Percentiles rank a stretch among this genome's conserved stretches.
Conservation (phyloP, 768 basidiomycete genomes). For the Boletus reticulatus region DNA sequence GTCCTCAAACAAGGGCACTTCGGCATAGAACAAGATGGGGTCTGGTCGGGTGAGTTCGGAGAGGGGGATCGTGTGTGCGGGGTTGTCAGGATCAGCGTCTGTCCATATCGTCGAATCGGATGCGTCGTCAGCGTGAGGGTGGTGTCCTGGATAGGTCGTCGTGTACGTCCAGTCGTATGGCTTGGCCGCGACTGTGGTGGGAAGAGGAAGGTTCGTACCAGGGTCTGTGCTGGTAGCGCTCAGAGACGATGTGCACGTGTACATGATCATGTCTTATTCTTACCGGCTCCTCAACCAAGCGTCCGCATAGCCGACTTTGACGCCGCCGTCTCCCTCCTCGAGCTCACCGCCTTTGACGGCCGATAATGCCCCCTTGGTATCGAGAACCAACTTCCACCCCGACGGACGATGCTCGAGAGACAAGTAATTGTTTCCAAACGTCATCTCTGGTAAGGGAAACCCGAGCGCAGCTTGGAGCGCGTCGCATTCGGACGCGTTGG, state of each 20-base stretch:
- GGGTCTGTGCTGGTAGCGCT: constrained; percentile 59
- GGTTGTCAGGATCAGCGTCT: constrained; percentile 54
- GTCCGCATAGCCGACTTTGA: constrained; percentile 93
- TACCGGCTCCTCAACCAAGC: constrained; percentile 91
- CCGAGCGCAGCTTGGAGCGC: constrained; percentile 59
- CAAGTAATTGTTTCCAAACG: constrained; percentile 83
- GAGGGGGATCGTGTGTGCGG: constrained; percentile 71
- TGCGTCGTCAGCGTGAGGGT: neutral
- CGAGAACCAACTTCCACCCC: constrained; percentile 66
- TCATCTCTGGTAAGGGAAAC: constrained; percentile 94
- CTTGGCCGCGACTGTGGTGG: constrained; percentile 71
- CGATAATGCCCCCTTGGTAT: constrained; percentile 62
- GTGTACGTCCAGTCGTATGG: constrained; percentile 99
- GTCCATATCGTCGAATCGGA: constrained; percentile 40
- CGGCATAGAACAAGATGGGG: constrained; percentile 97
- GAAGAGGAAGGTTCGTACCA: constrained; percentile 61
- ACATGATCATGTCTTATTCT: neutral
- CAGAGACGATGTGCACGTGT: constrained; percentile 12
- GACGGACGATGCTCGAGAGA: constrained; percentile 61
- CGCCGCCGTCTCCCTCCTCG: constrained; percentile 80
- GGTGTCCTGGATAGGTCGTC: constrained; percentile 76
- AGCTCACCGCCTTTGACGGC: constrained; percentile 76
- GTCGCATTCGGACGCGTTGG: constrained; percentile 74
- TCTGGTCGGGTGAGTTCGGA: constrained; percentile 84
- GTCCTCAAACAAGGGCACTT: constrained; percentile 92